Conservation (phyloP, 768 basidiomycete genomes). For the Mycena floridula region DNA sequence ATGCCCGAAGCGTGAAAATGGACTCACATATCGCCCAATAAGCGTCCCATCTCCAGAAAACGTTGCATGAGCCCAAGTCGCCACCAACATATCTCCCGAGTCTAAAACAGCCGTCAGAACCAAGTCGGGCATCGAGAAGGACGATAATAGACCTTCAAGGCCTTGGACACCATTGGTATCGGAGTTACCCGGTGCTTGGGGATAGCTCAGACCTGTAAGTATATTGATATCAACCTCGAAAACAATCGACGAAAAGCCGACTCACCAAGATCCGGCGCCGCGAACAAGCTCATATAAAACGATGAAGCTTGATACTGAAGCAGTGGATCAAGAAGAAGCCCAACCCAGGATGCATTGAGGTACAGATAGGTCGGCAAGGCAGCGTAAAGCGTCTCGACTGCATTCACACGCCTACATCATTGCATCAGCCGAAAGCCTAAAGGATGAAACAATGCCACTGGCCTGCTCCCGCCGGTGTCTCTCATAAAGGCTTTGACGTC, state of each 20-base stretch:
- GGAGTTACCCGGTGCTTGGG: background rate
- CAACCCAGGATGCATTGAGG: constrained; percentile 8
- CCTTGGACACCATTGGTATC: background rate
- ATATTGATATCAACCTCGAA: too few relatives aligned
- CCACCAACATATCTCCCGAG: constrained; percentile 4
- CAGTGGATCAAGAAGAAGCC: constrained; percentile 11
- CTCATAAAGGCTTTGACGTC: constrained; percentile 12
- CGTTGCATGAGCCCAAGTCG: constrained; percentile 3
- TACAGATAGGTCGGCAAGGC: constrained; percentile 10
- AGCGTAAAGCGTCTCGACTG: constrained; percentile 12
- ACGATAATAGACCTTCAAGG: background rate
- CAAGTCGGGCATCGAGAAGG: background rate
- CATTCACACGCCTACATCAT: constrained; percentile 10
- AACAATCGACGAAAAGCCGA: too few relatives aligned
- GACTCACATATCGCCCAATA: constrained; percentile 1
- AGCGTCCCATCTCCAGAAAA: constrained; percentile 1
- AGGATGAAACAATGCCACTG: background rate
- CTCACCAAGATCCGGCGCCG: constrained; percentile 13
- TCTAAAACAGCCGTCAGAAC: background rate
- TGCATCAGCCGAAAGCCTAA: too few relatives aligned
- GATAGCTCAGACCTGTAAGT: too few relatives aligned
- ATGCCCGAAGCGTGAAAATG: background rate
- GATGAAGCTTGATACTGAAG: constrained; percentile 13
- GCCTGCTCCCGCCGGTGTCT: constrained; percentile 10
- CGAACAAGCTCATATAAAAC: constrained; percentile 10